Evolutionary conservation across 768 basidiomycete species (phyloP).

Genomic region (Russula virescens): DNA sequence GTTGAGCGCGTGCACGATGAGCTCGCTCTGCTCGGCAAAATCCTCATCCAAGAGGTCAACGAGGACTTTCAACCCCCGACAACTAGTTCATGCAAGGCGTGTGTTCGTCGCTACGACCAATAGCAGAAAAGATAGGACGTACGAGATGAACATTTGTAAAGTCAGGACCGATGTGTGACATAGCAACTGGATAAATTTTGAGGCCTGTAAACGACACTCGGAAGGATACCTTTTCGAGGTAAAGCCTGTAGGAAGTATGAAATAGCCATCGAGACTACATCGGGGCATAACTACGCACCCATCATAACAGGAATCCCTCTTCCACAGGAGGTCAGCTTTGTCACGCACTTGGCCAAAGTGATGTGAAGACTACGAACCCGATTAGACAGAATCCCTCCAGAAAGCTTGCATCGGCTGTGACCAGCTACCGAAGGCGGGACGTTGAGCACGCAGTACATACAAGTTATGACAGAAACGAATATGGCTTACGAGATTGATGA

Average conservation of each 20-base stretch:
- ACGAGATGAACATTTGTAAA: slow-evolving; percentile 99
- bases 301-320: slow-evolving; percentile 96
- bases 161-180: slow-evolving; percentile 92
- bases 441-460: background rate
- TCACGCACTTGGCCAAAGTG: background rate
- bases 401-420: slow-evolving; percentile 67
- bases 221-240: slow-evolving; percentile 92
- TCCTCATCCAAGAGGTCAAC: slow-evolving; percentile 97
- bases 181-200: slow-evolving; percentile 86
- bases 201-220: slow-evolving; percentile 92
- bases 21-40: slow-evolving; percentile 83
- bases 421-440: slow-evolving; percentile 31
- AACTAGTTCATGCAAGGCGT: slow-evolving; percentile 40
- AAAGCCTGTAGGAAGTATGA: slow-evolving; percentile 50
- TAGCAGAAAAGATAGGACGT: slow-evolving; percentile 33
- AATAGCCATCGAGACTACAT: slow-evolving; percentile 6
- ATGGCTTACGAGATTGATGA: slow-evolving; percentile 74
- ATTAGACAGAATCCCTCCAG: slow-evolving; percentile 95
- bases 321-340: slow-evolving; percentile 2
- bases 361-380: slow-evolving; percentile 43
- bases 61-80: slow-evolving; percentile 89
- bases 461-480: background rate
- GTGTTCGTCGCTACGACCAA: background rate
- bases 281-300: slow-evolving; percentile 41
- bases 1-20: slow-evolving; percentile 89